Base-by-base conservation (phyloP, 441 rosid species). In the Erodium moschatum region DNA sequence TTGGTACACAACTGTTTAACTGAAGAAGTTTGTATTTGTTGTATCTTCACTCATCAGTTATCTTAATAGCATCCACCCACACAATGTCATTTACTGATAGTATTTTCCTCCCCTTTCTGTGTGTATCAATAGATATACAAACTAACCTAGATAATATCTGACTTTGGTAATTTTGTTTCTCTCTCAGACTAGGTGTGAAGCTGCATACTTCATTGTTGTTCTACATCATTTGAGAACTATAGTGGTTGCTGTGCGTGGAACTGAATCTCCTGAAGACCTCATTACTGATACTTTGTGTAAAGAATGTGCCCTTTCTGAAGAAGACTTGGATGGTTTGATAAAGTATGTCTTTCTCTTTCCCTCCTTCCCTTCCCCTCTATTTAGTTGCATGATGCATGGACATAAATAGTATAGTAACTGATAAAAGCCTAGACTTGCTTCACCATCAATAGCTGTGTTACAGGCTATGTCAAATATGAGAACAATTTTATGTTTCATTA, bases 241-340 rank as follows among this genome's bases (percentile, higher is more conserved):
- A 65, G 94, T 90, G 18, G 78, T 92, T 77, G 83, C 96, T 72
- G 84, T 92, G 60, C 87, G 96, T 71, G 97, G 98, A 81, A 92
- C 97, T 58, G 97, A 92, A 85, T 87, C 94, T 19, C 88, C 92
- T 29, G 98, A 92, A 82, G 98, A 92, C 76, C 97, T 92, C 77
- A 89, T 92, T 74, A 92, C 88, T 18, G 98, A 92, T 76, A 96
- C 96, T 65, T 85, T 90, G 75, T 92, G 97, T 62, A 83, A 76
- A 78, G 97, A 87, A 8, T 81, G 89, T 73, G 73, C 81, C 35
- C 87, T 92, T 66, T 80, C 87, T 52, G 56, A 54, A 42, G 84
- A 83, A 76, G 97, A 92, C 77, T 76, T 92, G 79, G 91, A 82
- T 72, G 91, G 98, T 13, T 71, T 92, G 74, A 76, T 82, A 74